Percentiles rank a stretch among this genome's conserved stretches.
Evolutionary conservation across 78 protist genomes (phyloP).

Genomic region (Dictyostelium purpureum): DNA sequence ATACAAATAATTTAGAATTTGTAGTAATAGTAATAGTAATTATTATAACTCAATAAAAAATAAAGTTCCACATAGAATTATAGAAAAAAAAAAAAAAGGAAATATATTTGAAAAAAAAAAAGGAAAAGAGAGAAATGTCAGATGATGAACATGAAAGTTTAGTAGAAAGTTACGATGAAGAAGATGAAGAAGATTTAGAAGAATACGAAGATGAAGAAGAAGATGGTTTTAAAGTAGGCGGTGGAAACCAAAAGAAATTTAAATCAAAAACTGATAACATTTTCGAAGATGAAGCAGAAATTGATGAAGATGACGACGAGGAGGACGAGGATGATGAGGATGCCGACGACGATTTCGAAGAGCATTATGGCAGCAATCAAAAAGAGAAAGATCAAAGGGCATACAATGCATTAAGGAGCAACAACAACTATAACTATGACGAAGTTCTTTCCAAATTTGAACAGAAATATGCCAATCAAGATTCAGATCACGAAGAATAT

Average conservation of each 20-base stretch:
- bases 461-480: not conserved
- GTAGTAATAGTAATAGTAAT: not conserved
- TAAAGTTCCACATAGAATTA: not conserved
- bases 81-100: not conserved
- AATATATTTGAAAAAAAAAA: not conserved
- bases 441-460: not conserved
- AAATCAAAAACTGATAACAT: not conserved
- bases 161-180: conserved; percentile 32
- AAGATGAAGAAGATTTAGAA: conserved; percentile 28
- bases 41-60: not conserved
- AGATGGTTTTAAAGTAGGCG: not conserved
- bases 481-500: not conserved
- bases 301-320: conserved; percentile 49
- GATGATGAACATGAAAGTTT: conserved; percentile 30
- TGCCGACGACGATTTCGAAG: conserved; percentile 23
- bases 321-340: conserved; percentile 55
- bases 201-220: not conserved
- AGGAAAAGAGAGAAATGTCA: not conserved
- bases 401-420: not conserved
- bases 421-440: not conserved
- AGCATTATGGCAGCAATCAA: not conserved
- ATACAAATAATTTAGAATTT: not conserved
- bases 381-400: not conserved
- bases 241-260: too few relatives aligned
- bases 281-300: conserved; percentile 79